Conservation (phyloP, 345 rosid species). For the Salix viminalis region DNA sequence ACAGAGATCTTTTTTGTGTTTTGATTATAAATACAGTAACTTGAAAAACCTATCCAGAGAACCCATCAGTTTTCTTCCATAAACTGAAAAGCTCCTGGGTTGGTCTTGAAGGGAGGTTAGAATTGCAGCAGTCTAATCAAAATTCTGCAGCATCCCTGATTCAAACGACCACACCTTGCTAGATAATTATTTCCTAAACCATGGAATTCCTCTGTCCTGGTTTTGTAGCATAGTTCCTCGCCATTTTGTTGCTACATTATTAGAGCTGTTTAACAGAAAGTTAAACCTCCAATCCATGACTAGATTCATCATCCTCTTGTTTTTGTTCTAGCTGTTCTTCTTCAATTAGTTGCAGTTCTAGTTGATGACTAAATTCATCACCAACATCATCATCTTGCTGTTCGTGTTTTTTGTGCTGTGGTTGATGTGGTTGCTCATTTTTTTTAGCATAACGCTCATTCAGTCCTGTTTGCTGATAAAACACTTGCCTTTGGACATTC, state of each 20-base stretch:
- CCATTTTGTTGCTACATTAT: neutral
- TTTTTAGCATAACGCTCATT: conserved; percentile 11
- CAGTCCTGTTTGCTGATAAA: conserved; percentile 46
- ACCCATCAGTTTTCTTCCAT: neutral
- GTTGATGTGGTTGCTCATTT: neutral
- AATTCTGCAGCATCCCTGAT: too few species aligned
- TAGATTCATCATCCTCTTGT: conserved; percentile 6
- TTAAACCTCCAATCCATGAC: neutral
- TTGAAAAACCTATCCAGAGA: neutral
- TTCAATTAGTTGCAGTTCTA: conserved; percentile 6
- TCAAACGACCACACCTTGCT: too few species aligned
- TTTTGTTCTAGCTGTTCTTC: conserved; percentile 10
- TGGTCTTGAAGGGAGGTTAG: too few species aligned
- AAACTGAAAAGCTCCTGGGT: neutral
- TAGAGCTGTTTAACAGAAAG: neutral
- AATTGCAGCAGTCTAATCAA: too few species aligned
- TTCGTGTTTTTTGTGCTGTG: neutral
- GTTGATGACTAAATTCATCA: conserved; percentile 9
- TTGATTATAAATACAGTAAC: neutral
- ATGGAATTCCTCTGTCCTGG: too few species aligned
- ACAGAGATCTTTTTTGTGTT: neutral
- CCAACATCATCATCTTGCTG: neutral
- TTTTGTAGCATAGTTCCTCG: neutral
- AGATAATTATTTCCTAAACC: too few species aligned
- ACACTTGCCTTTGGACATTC: conserved; percentile 43